A percentile compares a stretch with the other conserved stretches of the same genome.
phyloP scores from a whole-genome alignment of 192 early-diverging fungal genomes.

The Dispira parvispora region DNA sequence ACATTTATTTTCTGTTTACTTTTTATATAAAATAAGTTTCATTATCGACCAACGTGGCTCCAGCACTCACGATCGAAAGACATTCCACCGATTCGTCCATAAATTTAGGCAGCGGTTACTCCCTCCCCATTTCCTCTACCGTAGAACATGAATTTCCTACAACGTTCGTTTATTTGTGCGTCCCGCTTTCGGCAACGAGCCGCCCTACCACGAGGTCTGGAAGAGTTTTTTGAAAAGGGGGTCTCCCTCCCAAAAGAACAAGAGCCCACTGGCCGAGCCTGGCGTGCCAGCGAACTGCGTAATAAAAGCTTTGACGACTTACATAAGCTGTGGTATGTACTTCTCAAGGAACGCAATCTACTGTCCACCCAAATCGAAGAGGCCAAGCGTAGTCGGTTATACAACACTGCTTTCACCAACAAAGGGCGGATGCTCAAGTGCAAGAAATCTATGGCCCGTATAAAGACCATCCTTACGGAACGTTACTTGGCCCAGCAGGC shows the following conservation, averaged over 20 bases:
- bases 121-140: too few relatives aligned
- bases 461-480: slow-evolving; percentile 64
- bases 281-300: slow-evolving; percentile 77
- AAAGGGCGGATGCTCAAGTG: slow-evolving; percentile 51
- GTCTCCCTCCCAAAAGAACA: slow-evolving; percentile 28
- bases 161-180: slow-evolving; percentile 18
- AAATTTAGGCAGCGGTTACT: too few relatives aligned
- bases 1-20: too few relatives aligned
- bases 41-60: too few relatives aligned
- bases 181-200: slow-evolving; percentile 27
- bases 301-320: slow-evolving; percentile 92
- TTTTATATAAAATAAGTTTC: too few relatives aligned
- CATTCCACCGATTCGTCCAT: too few relatives aligned
- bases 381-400: slow-evolving; percentile 35
- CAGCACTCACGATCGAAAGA: too few relatives aligned
- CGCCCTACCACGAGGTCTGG: slow-evolving; percentile 33
- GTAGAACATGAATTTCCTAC: slow-evolving; percentile 20
- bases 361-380: slow-evolving; percentile 59
- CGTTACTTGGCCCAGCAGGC: slow-evolving; percentile 46
- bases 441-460: slow-evolving; percentile 68
- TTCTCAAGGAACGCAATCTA: slow-evolving; percentile 72
- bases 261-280: slow-evolving; percentile 54
- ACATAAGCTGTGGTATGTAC: slow-evolving; percentile 86
- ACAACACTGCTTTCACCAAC: slow-evolving; percentile 36
- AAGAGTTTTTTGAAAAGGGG: slow-evolving; percentile 43